Percentiles rank a stretch among this genome's conserved stretches.
Conservation (phyloP, 371 early-diverging fungal species). For the Zopfochytrium polystomum region DNA sequence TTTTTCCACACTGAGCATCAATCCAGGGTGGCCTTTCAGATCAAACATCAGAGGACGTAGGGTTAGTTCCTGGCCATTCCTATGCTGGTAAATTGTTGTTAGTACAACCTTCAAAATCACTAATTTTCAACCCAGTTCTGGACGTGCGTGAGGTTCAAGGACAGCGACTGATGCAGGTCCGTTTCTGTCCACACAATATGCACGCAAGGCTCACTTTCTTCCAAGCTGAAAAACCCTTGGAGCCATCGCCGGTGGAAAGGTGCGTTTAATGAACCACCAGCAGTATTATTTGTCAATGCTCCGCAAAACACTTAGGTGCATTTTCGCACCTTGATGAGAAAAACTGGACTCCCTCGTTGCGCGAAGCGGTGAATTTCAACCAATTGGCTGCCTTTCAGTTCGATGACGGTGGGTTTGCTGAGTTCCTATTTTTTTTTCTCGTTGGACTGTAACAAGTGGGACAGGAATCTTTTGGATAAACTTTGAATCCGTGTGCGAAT, state of each 20-base stretch:
- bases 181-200: not conserved
- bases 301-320: constrained; percentile 30
- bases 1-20: not conserved
- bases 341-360: constrained; percentile 71
- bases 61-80: constrained; percentile 83
- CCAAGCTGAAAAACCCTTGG: constrained; percentile 88
- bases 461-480: constrained; percentile 30
- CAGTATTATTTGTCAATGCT: no score
- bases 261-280: not conserved
- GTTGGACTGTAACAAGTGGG: no score
- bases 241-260: constrained; percentile 84
- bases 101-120: not conserved
- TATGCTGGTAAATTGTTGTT: constrained; percentile 58
- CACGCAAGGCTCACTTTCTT: constrained; percentile 26
- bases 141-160: constrained; percentile 49
- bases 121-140: constrained; percentile 51
- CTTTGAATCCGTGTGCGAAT: constrained; percentile 42
- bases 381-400: constrained; percentile 58
- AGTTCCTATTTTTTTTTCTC: no score
- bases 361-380: constrained; percentile 64
- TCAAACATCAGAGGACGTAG: constrained; percentile 62
- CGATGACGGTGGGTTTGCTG: no score
- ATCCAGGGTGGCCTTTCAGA: constrained; percentile 66
- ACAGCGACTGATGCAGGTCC: constrained; percentile 48
- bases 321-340: constrained; percentile 70